phyloP scores from a whole-genome alignment of 768 basidiomycete species.

The Naganishia vaughanmartiniae region DNA sequence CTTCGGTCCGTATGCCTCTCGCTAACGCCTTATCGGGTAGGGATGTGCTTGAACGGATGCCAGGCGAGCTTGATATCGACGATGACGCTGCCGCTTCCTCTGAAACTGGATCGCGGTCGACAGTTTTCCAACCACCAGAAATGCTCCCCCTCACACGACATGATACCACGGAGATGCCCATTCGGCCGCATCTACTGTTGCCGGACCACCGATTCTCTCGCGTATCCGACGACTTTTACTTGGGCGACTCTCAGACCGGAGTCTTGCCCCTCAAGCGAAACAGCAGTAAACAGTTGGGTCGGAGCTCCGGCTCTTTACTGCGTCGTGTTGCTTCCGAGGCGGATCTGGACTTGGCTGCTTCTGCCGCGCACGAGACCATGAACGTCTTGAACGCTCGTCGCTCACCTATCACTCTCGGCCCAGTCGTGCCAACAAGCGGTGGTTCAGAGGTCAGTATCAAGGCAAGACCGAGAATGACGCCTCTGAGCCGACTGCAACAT shows the following conservation, averaged over 20 bases:
- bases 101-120: constrained; percentile 28
- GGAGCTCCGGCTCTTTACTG: constrained; percentile 27
- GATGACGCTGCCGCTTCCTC: constrained; percentile 57
- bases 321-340: constrained; percentile 31
- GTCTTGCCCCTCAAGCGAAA: constrained; percentile 10
- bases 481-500: constrained; percentile 1
- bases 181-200: background rate
- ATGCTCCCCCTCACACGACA: constrained; percentile 66
- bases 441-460: constrained; percentile 1
- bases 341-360: constrained; percentile 24
- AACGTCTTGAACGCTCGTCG: background rate
- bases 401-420: background rate
- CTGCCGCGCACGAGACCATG: background rate
- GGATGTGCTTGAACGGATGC: constrained; percentile 62
- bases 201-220: constrained; percentile 20
- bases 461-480: constrained; percentile 3
- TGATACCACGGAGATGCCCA: constrained; percentile 42
- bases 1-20: background rate
- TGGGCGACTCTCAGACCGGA: constrained; percentile 57
- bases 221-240: constrained; percentile 40
- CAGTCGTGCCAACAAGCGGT: background rate
- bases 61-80: background rate
- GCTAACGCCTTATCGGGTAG: constrained; percentile 52
- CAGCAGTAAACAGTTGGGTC: constrained; percentile 25
- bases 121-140: constrained; percentile 58